phyloP scores from a whole-genome alignment of 2,329 filamentous ascomycete species.

The Exophiala xenobiotica region DNA sequence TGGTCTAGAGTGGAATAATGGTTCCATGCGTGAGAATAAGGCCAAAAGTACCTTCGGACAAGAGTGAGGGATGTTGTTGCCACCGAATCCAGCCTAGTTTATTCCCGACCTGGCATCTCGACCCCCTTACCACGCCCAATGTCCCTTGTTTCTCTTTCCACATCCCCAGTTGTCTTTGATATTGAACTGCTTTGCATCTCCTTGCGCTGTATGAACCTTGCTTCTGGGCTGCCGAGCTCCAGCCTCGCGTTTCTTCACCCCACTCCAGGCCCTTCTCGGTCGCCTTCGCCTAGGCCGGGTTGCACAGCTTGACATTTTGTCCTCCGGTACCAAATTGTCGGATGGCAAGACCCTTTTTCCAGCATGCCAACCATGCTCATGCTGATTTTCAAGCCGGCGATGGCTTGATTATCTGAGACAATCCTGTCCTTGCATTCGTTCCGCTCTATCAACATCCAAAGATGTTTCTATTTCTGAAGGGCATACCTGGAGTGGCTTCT shows the following conservation, averaged over 20 bases:
- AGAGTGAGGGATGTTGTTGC: too few species aligned
- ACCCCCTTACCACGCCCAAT: slow-evolving; percentile 1
- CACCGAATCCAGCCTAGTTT: not conserved
- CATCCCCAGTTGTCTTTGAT: slow-evolving; percentile 9
- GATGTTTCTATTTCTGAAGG: not conserved
- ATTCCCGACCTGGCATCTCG: not conserved
- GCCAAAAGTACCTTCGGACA: too few species aligned
- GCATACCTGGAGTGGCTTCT: not conserved
- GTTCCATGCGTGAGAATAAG: slow-evolving; percentile 1
- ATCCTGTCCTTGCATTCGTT: not conserved
- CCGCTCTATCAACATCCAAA: not conserved
- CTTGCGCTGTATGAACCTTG: not conserved
- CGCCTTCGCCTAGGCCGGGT: not conserved
- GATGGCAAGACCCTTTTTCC: too few species aligned
- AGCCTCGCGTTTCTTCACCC: too few species aligned
- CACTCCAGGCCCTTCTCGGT: not conserved
- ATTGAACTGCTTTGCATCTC: slow-evolving; percentile 1
- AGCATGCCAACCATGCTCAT: too few species aligned
- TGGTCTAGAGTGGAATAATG: not conserved
- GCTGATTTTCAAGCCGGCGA: too few species aligned
- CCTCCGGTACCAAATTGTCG: too few species aligned
- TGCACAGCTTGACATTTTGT: slow-evolving; percentile 1
- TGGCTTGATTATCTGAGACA: too few species aligned
- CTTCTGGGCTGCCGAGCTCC: not conserved
- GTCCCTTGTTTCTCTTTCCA: not conserved